Evolutionary conservation across 2,329 filamentous ascomycete genomes (phyloP), one percentile per base, ranked within the genome.

Genomic region (Paraphoma sp.): DNA sequence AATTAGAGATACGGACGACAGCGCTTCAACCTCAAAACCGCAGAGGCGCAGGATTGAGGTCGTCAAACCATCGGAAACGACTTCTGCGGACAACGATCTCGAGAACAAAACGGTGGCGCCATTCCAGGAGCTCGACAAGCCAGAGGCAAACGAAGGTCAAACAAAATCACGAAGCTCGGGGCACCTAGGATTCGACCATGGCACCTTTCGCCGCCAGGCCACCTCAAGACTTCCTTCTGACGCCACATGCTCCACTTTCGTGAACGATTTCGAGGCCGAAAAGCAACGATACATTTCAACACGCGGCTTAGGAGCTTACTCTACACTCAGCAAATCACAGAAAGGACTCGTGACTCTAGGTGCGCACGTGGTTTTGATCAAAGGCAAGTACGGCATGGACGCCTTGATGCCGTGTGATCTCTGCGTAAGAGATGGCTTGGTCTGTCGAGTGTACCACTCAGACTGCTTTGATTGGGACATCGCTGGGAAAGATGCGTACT

Each of bases 401-500:
- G 40, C 40, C 12, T 9, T 16, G 8, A 17, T 42, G 10, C 17
- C 29, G 2, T 53, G 45, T 23, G 28, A 10, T 9, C n/a, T 10
- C n/a, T 54, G 46, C 23, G 29, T 29, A 1, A 45, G 28, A 5
- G n/a, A 11, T 6, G 41, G 42, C 2, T 3, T 3, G 16, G 10
- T 16, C n/a, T 56, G 48, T 48, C 53, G 53, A 11, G 44, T 51
- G 1, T 48, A 51, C 33, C 44, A 56, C 40, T 33, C 43, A 16
- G 44, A 48, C 10, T 56, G 43, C 48, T 56, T 30, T 9, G 23
- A 43, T 11, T 51, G 53, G 48, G 16, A 9, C n/a, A 40, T 48
- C 4, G 17, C 16, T n/a, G 48, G 17, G 7, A 47, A 17, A 29
- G 6, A n/a, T 3, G 14, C 17, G 12, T 17, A 17, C 10, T 2